Evolutionary conservation across 2,329 filamentous ascomycete species (phyloP).

Genomic region (Alternaria atra): DNA sequence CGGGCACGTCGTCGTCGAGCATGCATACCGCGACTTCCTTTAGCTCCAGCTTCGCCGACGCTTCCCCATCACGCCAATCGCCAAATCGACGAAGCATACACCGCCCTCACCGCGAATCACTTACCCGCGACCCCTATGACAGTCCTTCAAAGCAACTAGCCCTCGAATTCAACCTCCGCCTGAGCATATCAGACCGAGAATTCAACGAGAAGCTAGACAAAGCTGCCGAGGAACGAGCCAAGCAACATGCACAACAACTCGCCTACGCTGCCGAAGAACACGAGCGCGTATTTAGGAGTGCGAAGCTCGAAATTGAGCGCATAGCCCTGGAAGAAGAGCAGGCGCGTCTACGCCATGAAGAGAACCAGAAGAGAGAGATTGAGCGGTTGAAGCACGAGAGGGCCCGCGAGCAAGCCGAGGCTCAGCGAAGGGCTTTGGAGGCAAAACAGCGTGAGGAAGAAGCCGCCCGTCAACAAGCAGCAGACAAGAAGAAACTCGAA

Average conservation of each 20-base stretch:
- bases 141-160: conserved; percentile 49
- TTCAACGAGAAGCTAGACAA: conserved; percentile 69
- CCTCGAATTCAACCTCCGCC: conserved; percentile 55
- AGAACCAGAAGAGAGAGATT: conserved; percentile 49
- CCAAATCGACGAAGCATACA: conserved; percentile 39
- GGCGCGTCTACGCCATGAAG: conserved; percentile 43
- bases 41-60: conserved; percentile 42
- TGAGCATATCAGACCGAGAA: conserved; percentile 53
- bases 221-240: conserved; percentile 69
- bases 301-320: conserved; percentile 63
- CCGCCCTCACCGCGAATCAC: conserved; percentile 34
- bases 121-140: conserved; percentile 36
- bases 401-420: conserved; percentile 53
- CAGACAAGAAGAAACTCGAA: conserved; percentile 39
- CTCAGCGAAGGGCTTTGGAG: conserved; percentile 46
- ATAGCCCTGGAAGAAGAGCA: conserved; percentile 56
- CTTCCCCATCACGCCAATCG: conserved; percentile 45
- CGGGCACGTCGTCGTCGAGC: conserved; percentile 45
- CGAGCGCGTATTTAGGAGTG: conserved; percentile 67
- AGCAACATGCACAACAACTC: conserved; percentile 71
- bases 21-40: conserved; percentile 48
- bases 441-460: conserved; percentile 46
- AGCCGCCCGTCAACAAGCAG: conserved; percentile 36
- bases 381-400: conserved; percentile 56
- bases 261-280: conserved; percentile 72